Conservation (phyloP, 306 rosid species). For the Rosa multiflora region DNA sequence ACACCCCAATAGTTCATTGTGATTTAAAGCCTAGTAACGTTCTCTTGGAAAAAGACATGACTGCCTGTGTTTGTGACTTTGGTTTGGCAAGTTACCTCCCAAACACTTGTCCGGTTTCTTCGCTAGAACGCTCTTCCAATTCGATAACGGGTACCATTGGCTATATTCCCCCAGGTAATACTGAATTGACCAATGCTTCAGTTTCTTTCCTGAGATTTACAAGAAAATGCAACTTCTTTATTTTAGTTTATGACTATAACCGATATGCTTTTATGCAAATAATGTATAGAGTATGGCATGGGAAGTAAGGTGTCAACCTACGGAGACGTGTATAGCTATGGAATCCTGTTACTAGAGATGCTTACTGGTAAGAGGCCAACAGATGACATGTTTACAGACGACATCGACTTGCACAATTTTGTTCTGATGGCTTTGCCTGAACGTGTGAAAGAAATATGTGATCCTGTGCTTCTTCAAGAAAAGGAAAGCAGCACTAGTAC, state of each 20-base stretch:
- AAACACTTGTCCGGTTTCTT: not conserved
- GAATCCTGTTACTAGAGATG: slow-evolving; percentile 5
- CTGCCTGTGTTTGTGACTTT: not conserved
- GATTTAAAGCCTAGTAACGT: slow-evolving; percentile 4
- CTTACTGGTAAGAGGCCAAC: slow-evolving; percentile 22
- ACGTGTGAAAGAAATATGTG: slow-evolving; percentile 3
- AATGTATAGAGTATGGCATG: not conserved
- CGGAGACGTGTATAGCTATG: not conserved
- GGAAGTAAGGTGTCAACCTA: not conserved
- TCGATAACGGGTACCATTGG: not conserved
- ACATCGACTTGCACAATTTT: slow-evolving; percentile 26
- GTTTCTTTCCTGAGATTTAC: not conserved
- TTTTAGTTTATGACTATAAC: not conserved
- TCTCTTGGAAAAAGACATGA: not conserved
- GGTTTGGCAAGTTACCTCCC: not conserved
- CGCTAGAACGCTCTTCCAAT: not conserved
- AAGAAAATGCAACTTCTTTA: not conserved
- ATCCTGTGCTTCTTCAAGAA: slow-evolving; percentile 1
- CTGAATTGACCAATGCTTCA: not conserved
- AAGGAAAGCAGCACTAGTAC: not conserved
- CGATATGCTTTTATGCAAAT: not conserved
- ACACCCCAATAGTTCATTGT: slow-evolving; percentile 1
- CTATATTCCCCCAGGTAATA: slow-evolving; percentile 1
- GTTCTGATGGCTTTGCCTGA: slow-evolving; percentile 19
- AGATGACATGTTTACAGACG: slow-evolving; percentile 26